Evolutionary conservation across 1,139 yeast genomes (phyloP).

Genomic region (Yamadazyma dendronema): DNA sequence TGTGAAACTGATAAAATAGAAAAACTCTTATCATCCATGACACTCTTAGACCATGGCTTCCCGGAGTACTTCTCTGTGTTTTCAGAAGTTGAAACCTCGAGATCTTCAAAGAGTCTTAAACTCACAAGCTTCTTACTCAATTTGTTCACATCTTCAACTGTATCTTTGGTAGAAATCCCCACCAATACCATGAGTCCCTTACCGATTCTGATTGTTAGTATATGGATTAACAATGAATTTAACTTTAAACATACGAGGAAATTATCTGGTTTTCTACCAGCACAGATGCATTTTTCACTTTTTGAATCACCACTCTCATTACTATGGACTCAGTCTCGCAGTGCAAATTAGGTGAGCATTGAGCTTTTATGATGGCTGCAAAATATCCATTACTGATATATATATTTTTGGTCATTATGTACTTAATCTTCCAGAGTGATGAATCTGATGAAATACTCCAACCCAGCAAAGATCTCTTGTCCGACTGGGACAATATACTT

Average conservation of each 20-base stretch:
- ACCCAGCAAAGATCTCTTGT: conserved; percentile 64
- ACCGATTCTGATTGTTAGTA: conserved; percentile 57
- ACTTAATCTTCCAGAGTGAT: conserved; percentile 41
- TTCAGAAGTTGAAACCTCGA: conserved; percentile 25
- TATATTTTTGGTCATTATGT: not conserved
- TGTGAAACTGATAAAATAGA: conserved; percentile 64
- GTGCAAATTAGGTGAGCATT: too few species aligned
- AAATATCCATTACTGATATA: too few species aligned
- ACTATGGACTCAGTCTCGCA: too few species aligned
- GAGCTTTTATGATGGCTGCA: too few species aligned
- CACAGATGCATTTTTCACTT: conserved; percentile 84
- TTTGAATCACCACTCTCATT: conserved; percentile 88
- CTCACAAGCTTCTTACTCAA: conserved; percentile 65
- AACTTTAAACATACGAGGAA: conserved; percentile 58
- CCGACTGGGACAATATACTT: conserved; percentile 76
- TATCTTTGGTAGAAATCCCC: conserved; percentile 79
- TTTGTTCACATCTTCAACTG: conserved; percentile 65
- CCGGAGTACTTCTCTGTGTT: conserved; percentile 56
- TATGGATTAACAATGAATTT: too few species aligned
- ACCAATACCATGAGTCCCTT: conserved; percentile 79
- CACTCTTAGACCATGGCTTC: conserved; percentile 47
- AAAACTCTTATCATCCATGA: conserved; percentile 35
- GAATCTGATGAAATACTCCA: conserved; percentile 69
- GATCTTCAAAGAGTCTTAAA: conserved; percentile 71
- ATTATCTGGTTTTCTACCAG: conserved; percentile 69